Evolutionary conservation across 805 yeast species (phyloP).

Genomic region (Vanderwaltozyma yarrowii): DNA sequence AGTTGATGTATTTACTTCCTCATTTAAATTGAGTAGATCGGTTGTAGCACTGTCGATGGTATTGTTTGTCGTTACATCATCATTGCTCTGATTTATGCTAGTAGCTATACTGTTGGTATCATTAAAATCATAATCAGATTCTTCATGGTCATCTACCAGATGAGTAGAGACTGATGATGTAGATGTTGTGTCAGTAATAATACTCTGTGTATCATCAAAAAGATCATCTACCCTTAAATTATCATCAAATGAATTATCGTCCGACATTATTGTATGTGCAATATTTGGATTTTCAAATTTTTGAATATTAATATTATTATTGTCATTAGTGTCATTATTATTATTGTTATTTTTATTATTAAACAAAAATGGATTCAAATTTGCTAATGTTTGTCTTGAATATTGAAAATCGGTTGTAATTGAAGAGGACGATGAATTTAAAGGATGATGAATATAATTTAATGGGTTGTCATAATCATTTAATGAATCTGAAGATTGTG

Average conservation of each 20-base stretch:
- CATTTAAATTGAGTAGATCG: background rate
- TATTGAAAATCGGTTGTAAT: background rate
- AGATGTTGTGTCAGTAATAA: background rate
- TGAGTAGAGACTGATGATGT: background rate
- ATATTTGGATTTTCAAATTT: background rate
- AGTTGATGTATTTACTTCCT: background rate
- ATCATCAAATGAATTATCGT: background rate
- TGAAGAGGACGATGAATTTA: background rate
- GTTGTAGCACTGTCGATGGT: no score
- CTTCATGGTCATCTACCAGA: background rate
- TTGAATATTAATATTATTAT: no score
- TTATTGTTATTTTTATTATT: background rate
- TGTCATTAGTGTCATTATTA: background rate
- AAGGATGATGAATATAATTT: background rate
- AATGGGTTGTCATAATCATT: background rate
- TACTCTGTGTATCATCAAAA: slow-evolving; percentile 1
- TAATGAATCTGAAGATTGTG: background rate
- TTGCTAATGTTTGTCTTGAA: background rate
- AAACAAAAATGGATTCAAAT: background rate
- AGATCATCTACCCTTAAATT: background rate
- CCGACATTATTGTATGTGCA: background rate
- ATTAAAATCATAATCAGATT: background rate
- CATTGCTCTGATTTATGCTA: background rate
- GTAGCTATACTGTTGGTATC: background rate
- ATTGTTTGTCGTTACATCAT: background rate